These are phyloP conservation scores for Trichoderma breve DNA, from an alignment of 2,329 filamentous ascomycete species.

Conservation along the genomic window DNA sequence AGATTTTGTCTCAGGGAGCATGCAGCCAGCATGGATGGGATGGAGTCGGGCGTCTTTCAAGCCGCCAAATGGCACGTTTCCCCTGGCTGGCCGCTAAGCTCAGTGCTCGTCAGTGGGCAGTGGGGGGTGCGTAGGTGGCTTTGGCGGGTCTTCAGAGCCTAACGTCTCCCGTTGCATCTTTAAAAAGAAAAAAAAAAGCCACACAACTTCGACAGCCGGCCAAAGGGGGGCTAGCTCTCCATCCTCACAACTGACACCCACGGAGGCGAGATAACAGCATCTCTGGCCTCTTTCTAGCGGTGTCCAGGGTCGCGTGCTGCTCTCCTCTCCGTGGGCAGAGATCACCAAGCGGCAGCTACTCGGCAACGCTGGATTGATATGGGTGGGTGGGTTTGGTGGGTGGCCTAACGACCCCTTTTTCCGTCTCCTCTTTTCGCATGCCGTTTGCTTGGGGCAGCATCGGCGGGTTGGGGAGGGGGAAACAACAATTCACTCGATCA, in stretches of 20 bases:
- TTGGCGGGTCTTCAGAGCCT: conserved; percentile 19
- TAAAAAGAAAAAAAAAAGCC: background rate
- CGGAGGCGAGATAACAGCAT: conserved; percentile 1
- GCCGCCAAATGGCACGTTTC: conserved; percentile 19
- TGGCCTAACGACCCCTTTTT: conserved; percentile 14
- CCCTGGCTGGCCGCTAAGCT: conserved; percentile 15
- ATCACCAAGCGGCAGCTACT: conserved; percentile 16
- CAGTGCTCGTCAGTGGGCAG: conserved; percentile 7
- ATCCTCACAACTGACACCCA: background rate
- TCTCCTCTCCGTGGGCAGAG: background rate
- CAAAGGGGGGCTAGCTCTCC: conserved; percentile 1
- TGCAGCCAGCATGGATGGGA: conserved; percentile 1
- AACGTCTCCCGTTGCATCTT: background rate
- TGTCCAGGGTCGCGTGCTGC: conserved; percentile 20
- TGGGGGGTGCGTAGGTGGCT: conserved; percentile 20
- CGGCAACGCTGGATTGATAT: conserved; percentile 14
- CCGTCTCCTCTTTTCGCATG: conserved; percentile 19
- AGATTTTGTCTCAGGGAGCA: conserved; percentile 21
- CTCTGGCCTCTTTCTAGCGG: background rate
- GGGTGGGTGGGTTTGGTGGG: conserved; percentile 10
- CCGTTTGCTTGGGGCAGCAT: background rate
- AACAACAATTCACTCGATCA: background rate
- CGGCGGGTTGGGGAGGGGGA: background rate
- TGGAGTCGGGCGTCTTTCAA: background rate
- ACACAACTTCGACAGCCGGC: background rate